phyloP scores from a whole-genome alignment of 768 basidiomycete species.

The Podaxis mareebaensis region DNA sequence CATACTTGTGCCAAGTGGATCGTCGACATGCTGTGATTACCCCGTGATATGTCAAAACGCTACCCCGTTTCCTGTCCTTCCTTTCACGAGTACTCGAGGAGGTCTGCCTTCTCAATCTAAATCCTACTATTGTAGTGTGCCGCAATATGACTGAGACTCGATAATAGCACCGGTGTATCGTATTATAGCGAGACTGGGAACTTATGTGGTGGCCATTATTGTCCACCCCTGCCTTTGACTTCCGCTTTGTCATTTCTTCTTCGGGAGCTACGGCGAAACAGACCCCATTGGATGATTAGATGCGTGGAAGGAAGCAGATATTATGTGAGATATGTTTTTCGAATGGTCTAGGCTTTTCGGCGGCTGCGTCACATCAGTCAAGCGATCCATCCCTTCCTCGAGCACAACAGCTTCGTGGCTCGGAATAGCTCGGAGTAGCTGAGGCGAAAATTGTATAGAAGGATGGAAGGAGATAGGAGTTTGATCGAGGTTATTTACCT shows the following conservation, averaged over 20 bases:
- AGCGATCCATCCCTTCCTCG: not conserved
- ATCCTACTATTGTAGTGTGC: not conserved
- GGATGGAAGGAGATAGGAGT: constrained; percentile 3
- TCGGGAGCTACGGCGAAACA: not conserved
- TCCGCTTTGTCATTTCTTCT: not conserved
- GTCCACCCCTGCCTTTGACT: not conserved
- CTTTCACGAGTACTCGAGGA: not conserved
- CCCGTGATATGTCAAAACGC: not conserved
- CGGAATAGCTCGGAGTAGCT: not conserved
- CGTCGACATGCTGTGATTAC: not conserved
- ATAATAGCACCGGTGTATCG: too few relatives aligned
- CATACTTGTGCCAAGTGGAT: not conserved
- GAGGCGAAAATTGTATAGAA: not conserved
- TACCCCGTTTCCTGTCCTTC: not conserved
- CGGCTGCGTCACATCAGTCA: constrained; percentile 1
- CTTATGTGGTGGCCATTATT: too few relatives aligned
- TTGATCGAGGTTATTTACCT: constrained; percentile 1
- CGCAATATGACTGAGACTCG: not conserved
- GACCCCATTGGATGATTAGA: not conserved
- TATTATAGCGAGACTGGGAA: too few relatives aligned
- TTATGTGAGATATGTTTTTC: not conserved
- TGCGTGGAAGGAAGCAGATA: not conserved
- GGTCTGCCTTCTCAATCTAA: not conserved
- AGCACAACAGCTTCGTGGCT: not conserved
- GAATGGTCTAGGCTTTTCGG: constrained; percentile 7